A percentile compares a stretch with the other conserved stretches of the same genome.
Evolutionary conservation across 352 stramenopile species (phyloP).

Genomic region (Globisporangium abappressorium): DNA sequence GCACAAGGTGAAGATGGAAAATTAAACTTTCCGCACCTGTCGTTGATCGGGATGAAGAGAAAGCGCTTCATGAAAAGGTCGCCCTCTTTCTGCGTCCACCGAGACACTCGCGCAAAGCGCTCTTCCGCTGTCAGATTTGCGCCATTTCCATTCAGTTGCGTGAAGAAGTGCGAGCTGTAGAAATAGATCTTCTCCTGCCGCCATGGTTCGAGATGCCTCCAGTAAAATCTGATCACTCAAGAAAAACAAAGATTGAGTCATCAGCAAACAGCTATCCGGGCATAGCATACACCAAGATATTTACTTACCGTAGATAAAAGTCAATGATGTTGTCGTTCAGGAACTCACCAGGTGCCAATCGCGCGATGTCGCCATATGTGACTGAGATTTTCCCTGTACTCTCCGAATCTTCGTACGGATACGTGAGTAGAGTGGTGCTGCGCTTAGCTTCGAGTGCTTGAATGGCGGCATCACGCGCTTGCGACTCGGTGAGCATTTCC

Average conservation of each 20-base stretch:
- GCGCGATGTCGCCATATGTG: slow-evolving; percentile 83
- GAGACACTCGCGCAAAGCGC: slow-evolving; percentile 51
- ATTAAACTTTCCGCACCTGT: slow-evolving; percentile 37
- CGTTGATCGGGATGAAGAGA: slow-evolving; percentile 90
- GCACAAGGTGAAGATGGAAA: too few species aligned
- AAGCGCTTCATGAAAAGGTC: slow-evolving; percentile 86
- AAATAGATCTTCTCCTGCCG: slow-evolving; percentile 83
- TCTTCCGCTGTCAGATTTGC: slow-evolving; percentile 33
- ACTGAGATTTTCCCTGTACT: slow-evolving; percentile 57
- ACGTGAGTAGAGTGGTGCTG: slow-evolving; percentile 35
- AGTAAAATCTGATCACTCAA: slow-evolving; percentile 44
- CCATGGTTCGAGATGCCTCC: slow-evolving; percentile 58
- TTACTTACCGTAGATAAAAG: slow-evolving; percentile 87
- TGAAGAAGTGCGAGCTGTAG: slow-evolving; percentile 96
- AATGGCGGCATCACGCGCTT: background rate
- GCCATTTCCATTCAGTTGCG: slow-evolving; percentile 71
- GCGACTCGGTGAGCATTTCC: background rate
- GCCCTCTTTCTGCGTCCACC: slow-evolving; percentile 82
- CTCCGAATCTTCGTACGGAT: slow-evolving; percentile 61
- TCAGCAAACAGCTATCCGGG: background rate
- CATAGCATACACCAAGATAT: background rate
- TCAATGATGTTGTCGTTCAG: slow-evolving; percentile 93
- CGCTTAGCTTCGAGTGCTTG: slow-evolving; percentile 2
- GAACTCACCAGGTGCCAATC: slow-evolving; percentile 89
- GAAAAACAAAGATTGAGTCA: background rate